These are phyloP conservation scores for Pleurostoma richardsiae DNA, from an alignment of 2,329 filamentous ascomycete species.

Conservation along the genomic window DNA sequence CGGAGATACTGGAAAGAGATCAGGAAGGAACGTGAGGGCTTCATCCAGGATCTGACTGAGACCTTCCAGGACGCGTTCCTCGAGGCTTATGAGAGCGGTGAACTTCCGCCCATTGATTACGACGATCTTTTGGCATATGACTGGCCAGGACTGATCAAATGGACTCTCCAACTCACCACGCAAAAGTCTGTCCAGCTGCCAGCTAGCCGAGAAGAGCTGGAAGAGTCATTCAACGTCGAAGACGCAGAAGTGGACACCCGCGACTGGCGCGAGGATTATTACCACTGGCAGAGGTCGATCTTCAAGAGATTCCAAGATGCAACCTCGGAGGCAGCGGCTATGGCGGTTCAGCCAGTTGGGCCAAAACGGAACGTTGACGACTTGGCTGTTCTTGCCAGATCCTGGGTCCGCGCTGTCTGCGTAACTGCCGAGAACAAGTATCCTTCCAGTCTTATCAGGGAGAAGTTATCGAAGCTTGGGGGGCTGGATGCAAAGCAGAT, in stretches of 20 bases:
- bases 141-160: constrained; percentile 61
- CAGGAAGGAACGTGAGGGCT: constrained; percentile 43
- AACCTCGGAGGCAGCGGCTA: constrained; percentile 40
- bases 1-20: constrained; percentile 50
- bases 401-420: constrained; percentile 57
- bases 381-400: constrained; percentile 35
- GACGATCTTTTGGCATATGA: constrained; percentile 61
- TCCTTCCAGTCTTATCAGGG: constrained; percentile 39
- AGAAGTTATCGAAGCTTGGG: constrained; percentile 44
- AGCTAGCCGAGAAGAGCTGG: constrained; percentile 35
- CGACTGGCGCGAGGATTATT: constrained; percentile 55
- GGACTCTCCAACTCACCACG: constrained; percentile 53
- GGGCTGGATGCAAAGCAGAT: constrained; percentile 26
- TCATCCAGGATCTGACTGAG: constrained; percentile 51
- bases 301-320: constrained; percentile 53
- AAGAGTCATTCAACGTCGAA: constrained; percentile 32
- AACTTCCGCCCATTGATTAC: constrained; percentile 59
- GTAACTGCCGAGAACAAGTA: constrained; percentile 46
- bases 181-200: constrained; percentile 44
- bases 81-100: constrained; percentile 57
- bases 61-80: constrained; percentile 64
- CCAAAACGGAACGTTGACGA: constrained; percentile 9
- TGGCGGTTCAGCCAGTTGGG: constrained; percentile 5
- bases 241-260: constrained; percentile 27
- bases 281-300: constrained; percentile 45